Percentiles rank a stretch among this genome's conserved stretches.
Conservation (phyloP, 441 rosid genomes). For the Melianthus villosus region DNA sequence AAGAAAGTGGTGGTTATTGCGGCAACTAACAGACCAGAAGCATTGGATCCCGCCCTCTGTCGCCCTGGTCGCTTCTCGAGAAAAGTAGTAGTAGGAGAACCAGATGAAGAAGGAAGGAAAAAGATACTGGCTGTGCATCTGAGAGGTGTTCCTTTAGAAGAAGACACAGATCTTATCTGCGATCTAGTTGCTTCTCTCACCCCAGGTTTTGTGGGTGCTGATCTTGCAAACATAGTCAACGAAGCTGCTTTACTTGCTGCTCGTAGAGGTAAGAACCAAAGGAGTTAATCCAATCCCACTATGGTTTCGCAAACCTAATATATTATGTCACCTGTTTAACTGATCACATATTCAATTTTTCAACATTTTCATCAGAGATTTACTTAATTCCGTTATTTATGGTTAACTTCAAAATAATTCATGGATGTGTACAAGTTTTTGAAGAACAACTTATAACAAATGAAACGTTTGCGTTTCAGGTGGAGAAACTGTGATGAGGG, state of each 20-base stretch:
- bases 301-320: neutral
- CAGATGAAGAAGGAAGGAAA: constrained; percentile 55
- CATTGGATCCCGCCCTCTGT: constrained; percentile 57
- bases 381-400: no score
- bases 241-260: constrained; percentile 83
- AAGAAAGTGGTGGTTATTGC: constrained; percentile 58
- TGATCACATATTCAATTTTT: neutral
- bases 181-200: constrained; percentile 55
- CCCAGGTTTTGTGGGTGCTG: constrained; percentile 61
- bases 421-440: neutral
- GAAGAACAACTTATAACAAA: neutral
- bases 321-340: neutral
- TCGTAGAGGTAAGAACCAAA: constrained; percentile 67
- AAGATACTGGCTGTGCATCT: constrained; percentile 52
- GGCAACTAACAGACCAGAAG: constrained; percentile 63
- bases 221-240: constrained; percentile 59
- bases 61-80: constrained; percentile 71
- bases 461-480: constrained; percentile 24
- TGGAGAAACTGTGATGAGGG: constrained; percentile 57
- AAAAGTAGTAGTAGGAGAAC: constrained; percentile 56
- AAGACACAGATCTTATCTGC: constrained; percentile 35
- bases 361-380: no score
- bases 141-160: constrained; percentile 58
- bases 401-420: neutral
- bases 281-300: neutral